These are phyloP conservation scores for Globisporangium takayamanum DNA, from an alignment of 352 stramenopile genomes.

Conservation along the genomic window DNA sequence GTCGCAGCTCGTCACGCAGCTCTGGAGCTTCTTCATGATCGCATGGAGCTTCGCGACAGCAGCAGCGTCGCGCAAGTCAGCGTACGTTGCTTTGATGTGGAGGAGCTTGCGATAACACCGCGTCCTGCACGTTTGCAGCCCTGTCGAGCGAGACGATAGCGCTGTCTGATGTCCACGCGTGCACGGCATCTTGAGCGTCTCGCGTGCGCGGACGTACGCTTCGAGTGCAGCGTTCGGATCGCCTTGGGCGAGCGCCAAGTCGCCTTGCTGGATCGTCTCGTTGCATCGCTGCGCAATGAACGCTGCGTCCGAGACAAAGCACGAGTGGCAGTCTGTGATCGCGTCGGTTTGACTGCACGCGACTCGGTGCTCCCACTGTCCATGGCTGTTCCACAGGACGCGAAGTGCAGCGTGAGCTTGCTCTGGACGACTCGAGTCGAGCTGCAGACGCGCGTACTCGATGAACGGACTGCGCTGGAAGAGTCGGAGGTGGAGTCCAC, in stretches of 20 bases:
- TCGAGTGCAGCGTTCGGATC: slow-evolving; percentile 18
- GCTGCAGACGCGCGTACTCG: slow-evolving; percentile 55
- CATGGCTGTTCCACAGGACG: slow-evolving; percentile 19
- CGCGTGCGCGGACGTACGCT: slow-evolving; percentile 6
- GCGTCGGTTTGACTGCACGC: not conserved
- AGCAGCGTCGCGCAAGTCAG: slow-evolving; percentile 15
- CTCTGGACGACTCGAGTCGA: slow-evolving; percentile 34
- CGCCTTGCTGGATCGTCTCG: slow-evolving; percentile 35
- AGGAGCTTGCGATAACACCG: slow-evolving; percentile 51
- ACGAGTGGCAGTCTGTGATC: slow-evolving; percentile 1
- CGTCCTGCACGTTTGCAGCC: slow-evolving; percentile 3
- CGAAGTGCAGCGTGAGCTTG: slow-evolving; percentile 45
- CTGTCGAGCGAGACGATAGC: slow-evolving; percentile 5
- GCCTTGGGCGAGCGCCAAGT: slow-evolving; percentile 22
- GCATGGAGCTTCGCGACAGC: slow-evolving; percentile 29
- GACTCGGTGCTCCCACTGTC: not conserved
- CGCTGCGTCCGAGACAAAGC: slow-evolving; percentile 18
- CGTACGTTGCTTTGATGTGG: slow-evolving; percentile 21
- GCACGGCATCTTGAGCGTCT: slow-evolving; percentile 5
- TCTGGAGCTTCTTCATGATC: slow-evolving; percentile 42
- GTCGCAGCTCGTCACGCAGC: slow-evolving; percentile 27
- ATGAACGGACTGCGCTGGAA: slow-evolving; percentile 58
- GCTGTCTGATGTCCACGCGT: not conserved
- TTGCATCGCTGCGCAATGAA: slow-evolving; percentile 40
- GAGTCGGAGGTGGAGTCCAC: slow-evolving; percentile 39